Evolutionary conservation across 1,139 yeast genomes (phyloP).

Genomic region (Hyphopichia fennica): DNA sequence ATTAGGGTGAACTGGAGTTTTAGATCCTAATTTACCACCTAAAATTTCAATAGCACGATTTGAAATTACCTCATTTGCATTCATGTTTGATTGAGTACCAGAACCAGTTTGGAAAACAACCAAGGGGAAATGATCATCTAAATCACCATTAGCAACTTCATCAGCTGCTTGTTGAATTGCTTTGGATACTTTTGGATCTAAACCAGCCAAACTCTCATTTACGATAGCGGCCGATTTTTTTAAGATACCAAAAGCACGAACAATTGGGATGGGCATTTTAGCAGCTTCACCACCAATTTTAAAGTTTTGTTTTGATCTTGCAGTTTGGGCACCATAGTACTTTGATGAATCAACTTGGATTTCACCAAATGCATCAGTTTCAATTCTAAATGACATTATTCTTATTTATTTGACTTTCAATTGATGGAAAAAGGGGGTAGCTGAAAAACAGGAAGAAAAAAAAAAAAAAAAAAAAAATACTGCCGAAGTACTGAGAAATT

Average conservation of each 20-base stretch:
- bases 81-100: slow-evolving; percentile 98
- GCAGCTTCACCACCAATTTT: slow-evolving; percentile 93
- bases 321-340: slow-evolving; percentile 99
- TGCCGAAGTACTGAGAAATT: not conserved
- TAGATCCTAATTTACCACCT: slow-evolving; percentile 90
- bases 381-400: slow-evolving; percentile 51
- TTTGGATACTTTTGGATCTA: slow-evolving; percentile 77
- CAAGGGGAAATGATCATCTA: slow-evolving; percentile 92
- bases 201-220: slow-evolving; percentile 73
- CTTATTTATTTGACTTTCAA: slow-evolving; percentile 18
- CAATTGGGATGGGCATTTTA: slow-evolving; percentile 86
- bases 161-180: slow-evolving; percentile 94
- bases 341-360: slow-evolving; percentile 81
- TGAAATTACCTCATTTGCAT: slow-evolving; percentile 96
- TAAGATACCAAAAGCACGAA: slow-evolving; percentile 88
- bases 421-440: not conserved
- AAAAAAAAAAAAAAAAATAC: not conserved
- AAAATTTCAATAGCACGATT: slow-evolving; percentile 95
- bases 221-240: slow-evolving; percentile 95
- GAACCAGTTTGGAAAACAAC: slow-evolving; percentile 99
- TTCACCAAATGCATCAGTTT: slow-evolving; percentile 95
- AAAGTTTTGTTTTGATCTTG: slow-evolving; percentile 88
- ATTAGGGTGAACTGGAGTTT: slow-evolving; percentile 94
- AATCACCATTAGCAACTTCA: slow-evolving; percentile 90
- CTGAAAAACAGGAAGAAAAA: not conserved